Base-by-base conservation (phyloP, 1,284 basidiomycete genomes). In the Golubevia pallescens region DNA sequence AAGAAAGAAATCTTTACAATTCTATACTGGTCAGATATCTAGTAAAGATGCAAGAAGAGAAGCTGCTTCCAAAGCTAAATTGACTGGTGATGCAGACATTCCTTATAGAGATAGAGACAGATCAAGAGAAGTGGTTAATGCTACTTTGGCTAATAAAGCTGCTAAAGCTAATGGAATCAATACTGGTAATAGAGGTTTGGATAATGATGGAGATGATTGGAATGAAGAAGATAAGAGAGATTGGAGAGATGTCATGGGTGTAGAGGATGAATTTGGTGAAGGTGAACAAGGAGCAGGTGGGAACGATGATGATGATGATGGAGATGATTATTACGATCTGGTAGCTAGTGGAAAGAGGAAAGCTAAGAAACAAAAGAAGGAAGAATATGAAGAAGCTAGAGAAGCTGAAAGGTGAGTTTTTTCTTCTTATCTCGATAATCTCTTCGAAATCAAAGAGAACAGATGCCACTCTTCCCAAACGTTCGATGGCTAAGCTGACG, bases 51-150 rank as follows among this genome's bases (percentile, higher is more conserved):
- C 68, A 58, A 62, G 73, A 10, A 61, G 64, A 34, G 70, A 72
- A 54, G 72, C 68, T 5, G 75, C 75, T 58, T 66, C 70, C 56
- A 67, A 75, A 21, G 7, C 23, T 14, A 60, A 48, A 52, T 71
- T 82, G 19, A 77, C 74, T 20, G 82, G 82, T 58, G 82, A 85
- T 63, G 68, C 71, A 14, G 82, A 85, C 58, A 84, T 85, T 20
- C 82, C 82, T 2, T 85, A 84, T 67, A 76, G 81, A 19, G 82
- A 85, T 51, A 63, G 75, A 14, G 73, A 77, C 23, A 70, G 80
- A 55, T 80, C 76, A 59, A 66, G 81, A 57, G 69, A 69, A 19
- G 80, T 74, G 5, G 81, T 85, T 20, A 74, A 74, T 57, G 66
- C 70, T n/a, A 69, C 81, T 58, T 77, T 80, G 60, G 73, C 77